Conservation (phyloP, 1,284 basidiomycete species). For the Ceratobasidium sp. region DNA sequence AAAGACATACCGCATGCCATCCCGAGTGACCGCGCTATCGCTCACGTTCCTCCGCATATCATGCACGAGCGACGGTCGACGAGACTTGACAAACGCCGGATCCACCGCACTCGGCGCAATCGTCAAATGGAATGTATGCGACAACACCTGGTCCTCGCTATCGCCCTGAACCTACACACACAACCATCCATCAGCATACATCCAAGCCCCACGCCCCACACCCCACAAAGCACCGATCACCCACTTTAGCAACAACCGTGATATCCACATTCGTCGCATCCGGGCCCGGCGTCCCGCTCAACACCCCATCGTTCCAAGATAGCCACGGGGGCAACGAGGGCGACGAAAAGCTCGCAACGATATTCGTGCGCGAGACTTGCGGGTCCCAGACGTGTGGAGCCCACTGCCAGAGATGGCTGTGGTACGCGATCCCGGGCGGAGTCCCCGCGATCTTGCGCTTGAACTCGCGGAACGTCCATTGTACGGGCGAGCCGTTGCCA, state of each 20-base stretch:
- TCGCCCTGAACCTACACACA: constrained; percentile 65
- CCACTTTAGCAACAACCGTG: constrained; percentile 77
- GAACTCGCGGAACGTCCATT: constrained; percentile 96
- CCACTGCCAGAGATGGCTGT: constrained; percentile 88
- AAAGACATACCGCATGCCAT: constrained; percentile 50
- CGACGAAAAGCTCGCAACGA: constrained; percentile 84
- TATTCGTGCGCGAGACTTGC: constrained; percentile 84
- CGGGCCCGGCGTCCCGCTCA: constrained; percentile 78
- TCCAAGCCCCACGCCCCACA: constrained; percentile 43
- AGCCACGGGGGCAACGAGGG: constrained; percentile 89
- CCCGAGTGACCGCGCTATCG: constrained; percentile 64
- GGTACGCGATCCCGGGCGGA: constrained; percentile 80
- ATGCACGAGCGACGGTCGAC: constrained; percentile 73
- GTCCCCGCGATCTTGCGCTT: constrained; percentile 86
- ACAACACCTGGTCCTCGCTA: constrained; percentile 74
- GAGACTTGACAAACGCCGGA: constrained; percentile 67
- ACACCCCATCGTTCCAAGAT: constrained; percentile 84
- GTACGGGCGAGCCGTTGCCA: constrained; percentile 57
- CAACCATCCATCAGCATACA: constrained; percentile 13
- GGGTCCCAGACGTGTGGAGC: constrained; percentile 97
- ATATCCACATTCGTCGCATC: constrained; percentile 81
- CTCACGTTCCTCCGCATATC: constrained; percentile 72
- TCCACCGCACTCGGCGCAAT: constrained; percentile 76
- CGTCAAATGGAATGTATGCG: constrained; percentile 75
- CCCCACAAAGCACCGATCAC: constrained; percentile 52